Conservation (phyloP, 192 early-diverging fungal genomes). For the Thamnidium elegans region DNA sequence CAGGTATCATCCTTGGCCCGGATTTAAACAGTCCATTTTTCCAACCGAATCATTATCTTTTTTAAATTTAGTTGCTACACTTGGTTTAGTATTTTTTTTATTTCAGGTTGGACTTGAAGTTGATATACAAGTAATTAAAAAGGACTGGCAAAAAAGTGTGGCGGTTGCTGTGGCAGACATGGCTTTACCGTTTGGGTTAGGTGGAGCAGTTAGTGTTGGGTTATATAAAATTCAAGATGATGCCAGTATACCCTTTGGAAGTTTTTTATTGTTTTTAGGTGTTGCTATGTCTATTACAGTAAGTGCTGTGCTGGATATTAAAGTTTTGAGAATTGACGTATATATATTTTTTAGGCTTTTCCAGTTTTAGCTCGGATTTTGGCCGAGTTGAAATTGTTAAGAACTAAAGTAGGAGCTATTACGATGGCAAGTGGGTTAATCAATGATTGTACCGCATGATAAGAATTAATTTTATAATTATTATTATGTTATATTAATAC, state of each 20-base stretch:
- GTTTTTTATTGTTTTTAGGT: constrained; percentile 82
- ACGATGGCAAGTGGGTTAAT: constrained; percentile 83
- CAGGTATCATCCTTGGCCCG: constrained; percentile 87
- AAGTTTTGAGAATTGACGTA: too few species aligned
- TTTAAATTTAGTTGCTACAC: constrained; percentile 74
- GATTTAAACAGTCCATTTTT: constrained; percentile 70
- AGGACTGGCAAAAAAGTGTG: constrained; percentile 51
- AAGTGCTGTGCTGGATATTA: constrained; percentile 7
- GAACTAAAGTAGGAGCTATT: constrained; percentile 75
- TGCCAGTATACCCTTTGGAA: constrained; percentile 50
- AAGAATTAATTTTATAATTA: constrained; percentile 2
- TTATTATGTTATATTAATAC: neutral
- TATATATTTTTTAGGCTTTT: constrained; percentile 57
- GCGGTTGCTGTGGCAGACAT: constrained; percentile 80
- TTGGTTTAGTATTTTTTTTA: constrained; percentile 87
- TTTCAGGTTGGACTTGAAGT: constrained; percentile 89
- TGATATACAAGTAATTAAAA: constrained; percentile 58
- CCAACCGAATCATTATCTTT: constrained; percentile 62
- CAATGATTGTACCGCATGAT: constrained; percentile 90
- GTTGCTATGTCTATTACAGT: constrained; percentile 90
- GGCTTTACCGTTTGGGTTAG: constrained; percentile 74
- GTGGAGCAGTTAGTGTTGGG: constrained; percentile 72
- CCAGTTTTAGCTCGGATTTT: constrained; percentile 94
- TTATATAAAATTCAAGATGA: constrained; percentile 58
- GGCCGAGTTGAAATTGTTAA: constrained; percentile 80